A percentile compares a stretch with the other conserved stretches of the same genome.
Evolutionary conservation across 495 filamentous ascomycete species (phyloP).

Genomic region (Penicillium malachiteum): DNA sequence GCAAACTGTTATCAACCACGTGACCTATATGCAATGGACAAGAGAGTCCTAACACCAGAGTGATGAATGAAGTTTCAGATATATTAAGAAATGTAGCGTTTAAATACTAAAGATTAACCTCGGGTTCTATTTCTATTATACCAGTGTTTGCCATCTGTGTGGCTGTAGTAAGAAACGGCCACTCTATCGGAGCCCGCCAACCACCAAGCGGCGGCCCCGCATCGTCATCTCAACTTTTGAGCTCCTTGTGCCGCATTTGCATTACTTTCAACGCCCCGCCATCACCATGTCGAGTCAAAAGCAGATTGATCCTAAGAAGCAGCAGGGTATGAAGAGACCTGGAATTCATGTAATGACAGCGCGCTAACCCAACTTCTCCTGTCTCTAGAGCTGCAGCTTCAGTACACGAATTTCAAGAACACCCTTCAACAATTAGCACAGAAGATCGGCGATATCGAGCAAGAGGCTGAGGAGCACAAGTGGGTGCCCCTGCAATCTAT

Average conservation of each 20-base stretch:
- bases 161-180: not conserved
- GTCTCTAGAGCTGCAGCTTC: conserved; percentile 78
- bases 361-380: conserved; percentile 16
- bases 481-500: conserved; percentile 44
- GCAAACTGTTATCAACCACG: conserved; percentile 31
- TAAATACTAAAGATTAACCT: too few species aligned
- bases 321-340: conserved; percentile 66
- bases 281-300: conserved; percentile 44
- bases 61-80: not conserved
- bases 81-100: too few species aligned
- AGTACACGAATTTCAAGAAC: conserved; percentile 96
- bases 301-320: conserved; percentile 63
- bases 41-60: not conserved
- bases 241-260: conserved; percentile 13
- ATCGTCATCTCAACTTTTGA: conserved; percentile 37
- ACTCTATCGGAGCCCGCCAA: conserved; percentile 15
- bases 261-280: conserved; percentile 5
- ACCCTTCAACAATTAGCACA: conserved; percentile 87
- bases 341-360: not conserved
- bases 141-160: not conserved
- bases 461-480: conserved; percentile 98
- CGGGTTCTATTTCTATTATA: not conserved
- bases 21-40: not conserved
- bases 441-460: conserved; percentile 96
- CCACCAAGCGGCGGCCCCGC: conserved; percentile 31